These are phyloP conservation scores for Staphylotrichum longicolle DNA, from an alignment of 495 filamentous ascomycete species.

Conservation along the genomic window DNA sequence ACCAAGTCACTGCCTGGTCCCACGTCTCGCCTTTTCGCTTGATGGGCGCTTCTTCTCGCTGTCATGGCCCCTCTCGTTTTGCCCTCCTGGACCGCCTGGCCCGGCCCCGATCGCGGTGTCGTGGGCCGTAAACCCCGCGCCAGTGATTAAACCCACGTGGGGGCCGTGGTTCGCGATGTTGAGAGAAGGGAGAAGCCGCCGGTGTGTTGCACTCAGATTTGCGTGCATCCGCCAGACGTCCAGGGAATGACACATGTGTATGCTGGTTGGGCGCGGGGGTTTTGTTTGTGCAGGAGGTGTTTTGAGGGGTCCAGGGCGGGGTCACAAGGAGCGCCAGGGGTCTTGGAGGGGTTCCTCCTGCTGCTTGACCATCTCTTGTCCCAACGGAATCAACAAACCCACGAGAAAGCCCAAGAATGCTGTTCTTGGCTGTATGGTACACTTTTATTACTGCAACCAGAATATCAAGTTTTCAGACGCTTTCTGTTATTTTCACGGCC, in stretches of 20 bases:
- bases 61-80: constrained; percentile 7
- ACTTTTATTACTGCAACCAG: too few species aligned
- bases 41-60: background rate
- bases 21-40: constrained; percentile 4
- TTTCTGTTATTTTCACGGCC: background rate
- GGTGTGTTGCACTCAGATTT: background rate
- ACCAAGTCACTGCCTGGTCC: constrained; percentile 16
- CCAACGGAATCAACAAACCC: too few species aligned
- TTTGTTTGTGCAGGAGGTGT: background rate
- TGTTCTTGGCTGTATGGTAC: too few species aligned
- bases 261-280: constrained; percentile 4
- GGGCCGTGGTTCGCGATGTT: constrained; percentile 22
- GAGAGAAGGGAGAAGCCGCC: background rate
- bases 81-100: background rate
- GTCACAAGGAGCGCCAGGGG: background rate
- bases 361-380: too few species aligned
- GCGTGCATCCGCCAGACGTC: background rate
- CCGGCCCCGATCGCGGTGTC: constrained; percentile 1
- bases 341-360: too few species aligned
- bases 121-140: constrained; percentile 21
- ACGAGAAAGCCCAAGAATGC: too few species aligned
- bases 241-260: constrained; percentile 4
- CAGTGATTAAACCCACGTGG: constrained; percentile 23
- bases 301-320: background rate
- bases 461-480: background rate